Evolutionary conservation across 2,329 filamentous ascomycete genomes (phyloP).

Genomic region (Amesomyces nigricolor): DNA sequence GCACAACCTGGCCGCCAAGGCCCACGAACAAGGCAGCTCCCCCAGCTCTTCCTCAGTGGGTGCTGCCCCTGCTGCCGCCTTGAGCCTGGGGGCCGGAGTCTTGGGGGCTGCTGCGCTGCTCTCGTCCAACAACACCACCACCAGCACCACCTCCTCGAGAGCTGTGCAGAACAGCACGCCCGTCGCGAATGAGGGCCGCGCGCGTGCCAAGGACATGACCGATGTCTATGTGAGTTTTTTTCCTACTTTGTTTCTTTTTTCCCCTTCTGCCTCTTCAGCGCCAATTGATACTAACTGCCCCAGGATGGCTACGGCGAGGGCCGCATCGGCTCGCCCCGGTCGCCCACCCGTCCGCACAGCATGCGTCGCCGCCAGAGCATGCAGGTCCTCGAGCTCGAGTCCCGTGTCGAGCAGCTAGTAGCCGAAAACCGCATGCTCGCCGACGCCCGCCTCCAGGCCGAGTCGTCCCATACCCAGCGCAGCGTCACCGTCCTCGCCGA

Average conservation of each 20-base stretch:
- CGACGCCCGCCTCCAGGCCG: conserved; percentile 64
- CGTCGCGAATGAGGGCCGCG: conserved; percentile 81
- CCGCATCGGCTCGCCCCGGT: conserved; percentile 77
- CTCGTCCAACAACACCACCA: conserved; percentile 14
- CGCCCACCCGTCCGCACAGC: conserved; percentile 88
- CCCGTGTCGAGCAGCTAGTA: conserved; percentile 73
- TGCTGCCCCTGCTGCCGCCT: conserved; percentile 19
- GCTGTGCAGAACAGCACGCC: conserved; percentile 47
- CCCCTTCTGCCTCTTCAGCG: not conserved
- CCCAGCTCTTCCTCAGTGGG: not conserved
- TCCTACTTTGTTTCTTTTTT: conserved; percentile 9
- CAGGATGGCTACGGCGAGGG: conserved; percentile 94
- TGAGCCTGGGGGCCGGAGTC: conserved; percentile 20
- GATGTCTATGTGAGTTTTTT: conserved; percentile 76
- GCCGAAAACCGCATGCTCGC: conserved; percentile 77
- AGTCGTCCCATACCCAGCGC: conserved; percentile 59
- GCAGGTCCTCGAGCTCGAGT: conserved; percentile 90
- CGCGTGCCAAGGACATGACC: conserved; percentile 77
- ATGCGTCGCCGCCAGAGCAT: conserved; percentile 97
- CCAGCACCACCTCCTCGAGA: conserved; percentile 5
- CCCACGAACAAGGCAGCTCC: conserved; percentile 27
- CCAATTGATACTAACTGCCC: conserved; percentile 18
- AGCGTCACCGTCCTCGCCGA: conserved; percentile 68
- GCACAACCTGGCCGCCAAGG: conserved; percentile 38
- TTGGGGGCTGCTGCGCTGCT: conserved; percentile 17